Evolutionary conservation across 2,329 filamentous ascomycete species (phyloP), one percentile per base, ranked within the genome.

Genomic region (Aspergillus quadrilineatus): DNA sequence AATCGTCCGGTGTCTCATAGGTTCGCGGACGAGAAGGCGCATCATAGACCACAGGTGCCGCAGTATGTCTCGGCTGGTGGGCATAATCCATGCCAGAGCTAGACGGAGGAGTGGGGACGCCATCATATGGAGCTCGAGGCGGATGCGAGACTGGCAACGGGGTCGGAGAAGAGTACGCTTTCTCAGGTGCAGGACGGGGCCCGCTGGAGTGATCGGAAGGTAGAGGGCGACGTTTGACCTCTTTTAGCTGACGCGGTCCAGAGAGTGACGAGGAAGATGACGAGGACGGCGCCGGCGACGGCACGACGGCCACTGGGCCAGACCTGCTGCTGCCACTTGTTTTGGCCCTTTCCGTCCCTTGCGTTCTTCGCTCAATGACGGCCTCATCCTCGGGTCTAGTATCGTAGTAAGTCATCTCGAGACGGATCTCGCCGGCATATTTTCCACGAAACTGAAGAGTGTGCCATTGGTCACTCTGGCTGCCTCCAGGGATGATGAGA

Each of bases 331-430:
- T 65, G 48, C 67, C 60, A 45, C 61, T 69, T 48, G 58, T 56
- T 42, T 67, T 76, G 37, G 65, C 65, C 43, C 69, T 73, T 50
- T 77, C 73, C 17, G 69, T 67, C 15, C 67, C 69, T 58, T 71
- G 69, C 65, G 76, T 84, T 57, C 82, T 76, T 69, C 84, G 87
- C 59, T 84, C 81, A 30, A 72, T 74, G 6, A 76, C 76, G 1
- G 81, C 77, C 75, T 89, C 92, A 58, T 95, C 90, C 75, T 94
- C 94, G 17, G 91, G 89, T 28, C 93, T 84, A 55, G 83, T 87
- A 73, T 99, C 94, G 79, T 97, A 99, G 77, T 89, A 99, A 42
- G 94, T 99, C 75, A 97, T 87, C 76, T 99, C 94, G 62, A 99
- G 88, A 63, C 93, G 85, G 62, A 99, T 87, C 73, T 97, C 93